Base-by-base conservation (phyloP, 2,329 filamentous ascomycete species). In the Bertia moriformis region DNA sequence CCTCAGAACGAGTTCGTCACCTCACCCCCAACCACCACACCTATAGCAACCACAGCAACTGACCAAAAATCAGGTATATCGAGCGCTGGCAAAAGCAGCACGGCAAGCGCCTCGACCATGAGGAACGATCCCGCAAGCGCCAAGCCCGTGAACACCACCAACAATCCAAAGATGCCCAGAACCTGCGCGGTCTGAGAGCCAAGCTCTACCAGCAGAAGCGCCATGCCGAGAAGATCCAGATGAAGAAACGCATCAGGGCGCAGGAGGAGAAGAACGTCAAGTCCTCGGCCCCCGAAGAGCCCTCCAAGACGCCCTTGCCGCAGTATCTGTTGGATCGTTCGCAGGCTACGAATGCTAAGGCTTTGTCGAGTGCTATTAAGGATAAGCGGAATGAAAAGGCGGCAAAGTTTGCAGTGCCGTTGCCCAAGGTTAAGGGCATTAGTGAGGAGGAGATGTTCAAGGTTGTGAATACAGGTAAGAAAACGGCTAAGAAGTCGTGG, bases 261-360 rank as follows among this genome's bases (percentile, higher is more conserved):
- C 85, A 94, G 67, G 91, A 98, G 64, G 85, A 95, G 69, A 80
- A 86, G 63, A 93, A 95, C 56, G 78, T 96, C 68, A 94, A 96
- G 66, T 84, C 83, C 5, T 67, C 73, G 20, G 78, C 80, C 40
- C 78, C 83, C 48, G 74, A 81, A 50, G 83, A 91, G 60, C 83
- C 88, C 44, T 78, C 78, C 18, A 76, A 71, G 48, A 85, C 84
- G 38, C 85, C 91, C 41, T 69, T 96, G 50, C 91, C 91, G 39
- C 80, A 86, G 51, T 98, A 96, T 61, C 73, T 98, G 57, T 78
- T 98, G 46, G 91, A 98, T 65, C 77, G 91, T 60, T 51, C 62
- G 54, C 45, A 75, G 54, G 67, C 71, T 10, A 62, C 63, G 19
- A 64, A 59, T 43, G 71, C 71, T 40, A 75, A 93, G 62, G 82